These are phyloP conservation scores for Eimeria tenella DNA, from an alignment of 169 alveolate species.

Conservation along the genomic window DNA sequence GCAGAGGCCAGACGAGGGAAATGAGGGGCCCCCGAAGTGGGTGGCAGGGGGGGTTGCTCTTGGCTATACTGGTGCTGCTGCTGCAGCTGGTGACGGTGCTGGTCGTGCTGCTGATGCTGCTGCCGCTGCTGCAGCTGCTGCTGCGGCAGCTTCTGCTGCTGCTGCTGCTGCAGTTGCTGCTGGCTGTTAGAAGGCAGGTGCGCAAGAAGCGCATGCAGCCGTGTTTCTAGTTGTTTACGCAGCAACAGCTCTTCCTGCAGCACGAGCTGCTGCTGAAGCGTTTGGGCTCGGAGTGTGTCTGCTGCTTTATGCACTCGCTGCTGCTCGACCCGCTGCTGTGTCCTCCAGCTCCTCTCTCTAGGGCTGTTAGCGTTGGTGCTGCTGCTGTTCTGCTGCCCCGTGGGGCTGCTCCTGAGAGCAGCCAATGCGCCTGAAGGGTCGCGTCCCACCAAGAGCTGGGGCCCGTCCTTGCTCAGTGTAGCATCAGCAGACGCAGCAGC, in stretches of 20 bases:
- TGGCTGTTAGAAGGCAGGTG: not conserved
- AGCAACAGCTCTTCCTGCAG: slow-evolving; percentile 59
- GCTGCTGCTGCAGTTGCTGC: slow-evolving; percentile 36
- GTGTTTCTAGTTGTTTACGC: slow-evolving; percentile 52
- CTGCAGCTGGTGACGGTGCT: not conserved
- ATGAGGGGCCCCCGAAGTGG: not conserved
- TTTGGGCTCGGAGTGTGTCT: slow-evolving; percentile 16
- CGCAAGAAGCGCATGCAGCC: slow-evolving; percentile 56
- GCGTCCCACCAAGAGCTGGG: slow-evolving; percentile 15
- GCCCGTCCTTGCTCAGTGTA: not conserved
- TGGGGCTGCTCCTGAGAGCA: not conserved
- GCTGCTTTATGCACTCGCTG: slow-evolving; percentile 46
- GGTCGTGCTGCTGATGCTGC: not conserved
- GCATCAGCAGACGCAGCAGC: slow-evolving; percentile 7
- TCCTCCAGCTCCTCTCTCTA: slow-evolving; percentile 13
- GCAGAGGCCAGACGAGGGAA: slow-evolving; percentile 42
- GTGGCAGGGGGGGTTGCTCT: not conserved
- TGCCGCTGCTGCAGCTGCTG: slow-evolving; percentile 23
- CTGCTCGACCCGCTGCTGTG: slow-evolving; percentile 46
- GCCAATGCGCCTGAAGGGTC: slow-evolving; percentile 29
- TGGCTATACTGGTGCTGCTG: not conserved
- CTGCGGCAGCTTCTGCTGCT: not conserved
- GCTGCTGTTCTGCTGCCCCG: slow-evolving; percentile 11
- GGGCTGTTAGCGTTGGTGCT: slow-evolving; percentile 47
- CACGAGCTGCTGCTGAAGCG: slow-evolving; percentile 56